Percentiles rank a stretch among this genome's conserved stretches.
Conservation (phyloP, 371 early-diverging fungal species). For the Blakeslea trispora region DNA sequence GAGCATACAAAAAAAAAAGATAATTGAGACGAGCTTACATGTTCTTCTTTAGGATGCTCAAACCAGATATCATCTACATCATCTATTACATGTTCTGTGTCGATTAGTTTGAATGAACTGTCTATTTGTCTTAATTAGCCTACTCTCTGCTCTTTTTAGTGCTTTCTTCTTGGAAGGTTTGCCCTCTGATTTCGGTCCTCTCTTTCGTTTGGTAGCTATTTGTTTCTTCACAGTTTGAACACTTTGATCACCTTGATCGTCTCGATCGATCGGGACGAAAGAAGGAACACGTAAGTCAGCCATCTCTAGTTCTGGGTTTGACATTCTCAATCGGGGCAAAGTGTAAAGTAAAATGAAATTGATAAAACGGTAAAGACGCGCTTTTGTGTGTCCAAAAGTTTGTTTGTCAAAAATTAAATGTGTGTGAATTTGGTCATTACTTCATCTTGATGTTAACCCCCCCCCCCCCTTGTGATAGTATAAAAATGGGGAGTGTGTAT, state of each 20-base stretch:
- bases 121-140: too few relatives aligned
- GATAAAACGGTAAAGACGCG: background rate
- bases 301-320: background rate
- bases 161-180: constrained; percentile 8
- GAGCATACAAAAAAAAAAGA: background rate
- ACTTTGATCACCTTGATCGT: too few relatives aligned
- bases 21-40: background rate
- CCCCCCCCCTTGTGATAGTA: too few relatives aligned
- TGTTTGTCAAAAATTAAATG: too few relatives aligned
- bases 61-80: background rate
- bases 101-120: too few relatives aligned
- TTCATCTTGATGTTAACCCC: too few relatives aligned
- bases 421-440: too few relatives aligned
- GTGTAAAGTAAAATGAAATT: background rate
- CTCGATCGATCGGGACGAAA: constrained; percentile 14
- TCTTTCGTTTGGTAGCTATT: constrained; percentile 10
- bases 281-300: constrained; percentile 17
- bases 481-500: too few relatives aligned
- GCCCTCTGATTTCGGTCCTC: background rate
- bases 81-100: too few relatives aligned
- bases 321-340: background rate
- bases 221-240: constrained; percentile 2
- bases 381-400: too few relatives aligned
- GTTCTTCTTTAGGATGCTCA: background rate
- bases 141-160: constrained; percentile 8